phyloP scores from a whole-genome alignment of 2,329 filamentous ascomycete genomes.

The Diplodia intermedia region DNA sequence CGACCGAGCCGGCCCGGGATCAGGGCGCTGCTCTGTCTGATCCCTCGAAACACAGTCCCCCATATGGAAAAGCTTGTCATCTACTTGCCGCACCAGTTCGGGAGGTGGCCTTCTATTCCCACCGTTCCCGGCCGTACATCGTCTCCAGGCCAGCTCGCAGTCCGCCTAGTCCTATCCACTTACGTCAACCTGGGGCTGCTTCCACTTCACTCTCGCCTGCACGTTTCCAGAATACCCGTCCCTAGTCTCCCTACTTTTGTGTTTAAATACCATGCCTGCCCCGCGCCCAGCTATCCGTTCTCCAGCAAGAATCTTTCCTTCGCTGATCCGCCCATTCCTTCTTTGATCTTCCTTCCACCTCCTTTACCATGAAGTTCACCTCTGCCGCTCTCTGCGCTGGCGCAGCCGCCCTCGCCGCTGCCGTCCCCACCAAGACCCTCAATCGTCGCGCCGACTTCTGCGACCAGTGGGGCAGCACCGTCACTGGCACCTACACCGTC shows the following conservation, averaged over 20 bases:
- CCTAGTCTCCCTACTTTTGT: background rate
- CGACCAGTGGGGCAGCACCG: constrained; percentile 42
- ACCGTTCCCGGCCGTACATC: background rate
- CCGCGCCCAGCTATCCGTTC: background rate
- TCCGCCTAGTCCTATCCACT: background rate
- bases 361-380: constrained; percentile 42
- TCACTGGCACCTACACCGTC: constrained; percentile 43
- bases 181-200: constrained; percentile 22
- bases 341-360: constrained; percentile 14
- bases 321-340: constrained; percentile 4
- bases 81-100: constrained; percentile 20
- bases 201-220: background rate
- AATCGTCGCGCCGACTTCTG: constrained; percentile 46
- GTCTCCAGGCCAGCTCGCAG: background rate
- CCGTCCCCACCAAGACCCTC: constrained; percentile 39
- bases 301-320: constrained; percentile 9
- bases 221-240: background rate
- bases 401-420: constrained; percentile 42
- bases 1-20: constrained; percentile 13
- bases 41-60: background rate
- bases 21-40: background rate
- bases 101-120: background rate
- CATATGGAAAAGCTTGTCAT: constrained; percentile 2
- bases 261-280: constrained; percentile 19
- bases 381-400: constrained; percentile 38